Evolutionary conservation across 2,329 filamentous ascomycete genomes (phyloP), one percentile per base, ranked within the genome.

Genomic region (Xylariales sp.): DNA sequence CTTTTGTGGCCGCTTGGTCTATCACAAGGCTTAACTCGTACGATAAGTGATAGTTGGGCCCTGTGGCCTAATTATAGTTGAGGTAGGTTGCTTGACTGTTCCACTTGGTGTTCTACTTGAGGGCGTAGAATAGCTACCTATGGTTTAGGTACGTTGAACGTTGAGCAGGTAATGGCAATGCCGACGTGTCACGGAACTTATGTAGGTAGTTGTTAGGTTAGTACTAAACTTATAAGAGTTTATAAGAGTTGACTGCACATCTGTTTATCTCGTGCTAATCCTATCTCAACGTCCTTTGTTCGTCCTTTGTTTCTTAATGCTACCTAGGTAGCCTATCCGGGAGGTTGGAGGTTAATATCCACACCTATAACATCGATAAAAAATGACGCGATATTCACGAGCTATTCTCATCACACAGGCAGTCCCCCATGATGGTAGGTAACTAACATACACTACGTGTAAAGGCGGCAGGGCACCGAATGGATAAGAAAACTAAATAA

Each of bases 11-110:
- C 12, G 49, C 32, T 16, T 10, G 4, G 23, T 7, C 18, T 43
- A 9, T 43, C 36, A 43, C 12, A 28, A 46, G 46, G 41, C 53
- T 16, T 34, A 34, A 43, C 16, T 49, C 10, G 16, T n/a, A 63
- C 7, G 28, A 57, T 46, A 23, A 28, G 54, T n/a, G 3, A 32
- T 12, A 43, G 23, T 45, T 32, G 54, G 28, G 12, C 16, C 43
- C 23, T 28, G 36, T 9, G n/a, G 39, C 48, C 56, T 63, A 57
- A 53, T 32, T 53, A 30, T 56, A 57, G 28, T 48, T 57, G 52
- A 66, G 58, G 46, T 45, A 46, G 9, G 52, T 23, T 58, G 58
- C 36, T 14, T n/a, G 52, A 30, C 53, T 16, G 53, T 66, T 58
- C 58, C 30, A 57, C 12, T 14, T 36, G 43, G 6, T 30, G 8